phyloP scores from a whole-genome alignment of 2,329 filamentous ascomycete genomes.

The Botrytis squamosa region DNA sequence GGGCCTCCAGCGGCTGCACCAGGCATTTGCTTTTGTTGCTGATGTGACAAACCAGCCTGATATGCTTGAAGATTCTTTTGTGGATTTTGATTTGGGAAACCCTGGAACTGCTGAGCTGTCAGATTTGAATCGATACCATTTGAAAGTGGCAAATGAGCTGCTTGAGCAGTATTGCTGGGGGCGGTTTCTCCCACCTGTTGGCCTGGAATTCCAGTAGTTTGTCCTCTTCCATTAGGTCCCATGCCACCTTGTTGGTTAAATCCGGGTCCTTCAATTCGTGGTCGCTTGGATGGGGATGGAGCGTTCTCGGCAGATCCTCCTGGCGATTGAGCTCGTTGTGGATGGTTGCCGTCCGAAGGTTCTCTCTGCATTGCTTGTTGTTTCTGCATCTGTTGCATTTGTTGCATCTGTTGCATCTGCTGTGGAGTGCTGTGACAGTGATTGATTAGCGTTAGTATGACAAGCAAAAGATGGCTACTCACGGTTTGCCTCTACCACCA shows the following conservation, averaged over 20 bases:
- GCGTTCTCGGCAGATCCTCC: constrained; percentile 79
- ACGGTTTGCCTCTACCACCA: constrained; percentile 63
- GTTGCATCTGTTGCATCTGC: constrained; percentile 67
- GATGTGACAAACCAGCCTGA: constrained; percentile 78
- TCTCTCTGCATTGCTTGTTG: constrained; percentile 84
- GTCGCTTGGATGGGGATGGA: constrained; percentile 88
- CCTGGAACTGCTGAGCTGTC: constrained; percentile 72
- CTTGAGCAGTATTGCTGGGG: constrained; percentile 47
- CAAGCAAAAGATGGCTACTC: constrained; percentile 40
- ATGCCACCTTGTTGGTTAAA: constrained; percentile 62
- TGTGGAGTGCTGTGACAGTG: constrained; percentile 41
- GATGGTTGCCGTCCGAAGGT: constrained; percentile 76
- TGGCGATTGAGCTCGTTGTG: constrained; percentile 71
- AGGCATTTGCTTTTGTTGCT: constrained; percentile 70
- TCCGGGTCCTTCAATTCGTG: constrained; percentile 70
- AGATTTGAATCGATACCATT: constrained; percentile 77
- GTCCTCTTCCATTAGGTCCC: constrained; percentile 69
- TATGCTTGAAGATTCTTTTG: constrained; percentile 81
- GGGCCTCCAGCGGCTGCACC: constrained; percentile 76
- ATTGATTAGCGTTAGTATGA: neutral
- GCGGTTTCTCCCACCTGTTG: constrained; percentile 62
- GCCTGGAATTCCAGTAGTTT: constrained; percentile 61
- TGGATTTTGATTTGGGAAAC: constrained; percentile 44
- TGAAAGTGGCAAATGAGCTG: constrained; percentile 60
- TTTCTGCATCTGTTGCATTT: constrained; percentile 71